Evolutionary conservation across 768 basidiomycete genomes (phyloP).

Genomic region (Kwoniella mangroviensis): DNA sequence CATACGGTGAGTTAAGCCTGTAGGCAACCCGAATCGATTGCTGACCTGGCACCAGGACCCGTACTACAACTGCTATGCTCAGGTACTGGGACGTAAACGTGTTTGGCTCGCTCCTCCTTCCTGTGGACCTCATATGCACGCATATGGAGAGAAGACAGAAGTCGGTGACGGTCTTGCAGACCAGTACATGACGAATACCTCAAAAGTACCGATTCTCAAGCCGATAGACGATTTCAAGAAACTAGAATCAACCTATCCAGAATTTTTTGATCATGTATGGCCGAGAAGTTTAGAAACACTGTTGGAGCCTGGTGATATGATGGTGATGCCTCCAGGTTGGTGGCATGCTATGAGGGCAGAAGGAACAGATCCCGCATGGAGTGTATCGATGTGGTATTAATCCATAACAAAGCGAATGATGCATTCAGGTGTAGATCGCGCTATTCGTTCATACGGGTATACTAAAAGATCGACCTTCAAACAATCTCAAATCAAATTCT

Average conservation of each 20-base stretch:
- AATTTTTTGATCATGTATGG: constrained; percentile 67
- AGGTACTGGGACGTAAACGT: constrained; percentile 85
- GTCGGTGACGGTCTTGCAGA: constrained; percentile 14
- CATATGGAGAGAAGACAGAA: constrained; percentile 42
- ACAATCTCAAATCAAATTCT: neutral
- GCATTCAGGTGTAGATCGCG: neutral
- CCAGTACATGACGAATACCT: constrained; percentile 77
- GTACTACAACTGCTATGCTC: constrained; percentile 87
- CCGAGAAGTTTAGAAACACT: constrained; percentile 68
- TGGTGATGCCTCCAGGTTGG: constrained; percentile 81
- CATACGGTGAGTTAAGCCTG: constrained; percentile 69
- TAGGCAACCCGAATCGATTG: neutral
- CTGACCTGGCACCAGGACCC: constrained; percentile 69
- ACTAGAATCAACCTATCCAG: constrained; percentile 57
- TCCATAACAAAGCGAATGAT: constrained; percentile 1
- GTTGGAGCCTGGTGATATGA: constrained; percentile 78
- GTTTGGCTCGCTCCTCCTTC: constrained; percentile 87
- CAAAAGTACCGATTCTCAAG: constrained; percentile 76
- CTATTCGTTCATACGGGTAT: constrained; percentile 4
- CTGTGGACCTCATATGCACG: constrained; percentile 62
- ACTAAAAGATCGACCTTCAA: neutral
- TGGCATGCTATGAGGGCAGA: constrained; percentile 56
- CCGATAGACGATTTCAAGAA: constrained; percentile 16
- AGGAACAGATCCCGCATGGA: constrained; percentile 50
- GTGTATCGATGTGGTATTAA: constrained; percentile 56